These are phyloP conservation scores for Podospora pseudopauciseta DNA, from an alignment of 495 filamentous ascomycete genomes.

Conservation along the genomic window DNA sequence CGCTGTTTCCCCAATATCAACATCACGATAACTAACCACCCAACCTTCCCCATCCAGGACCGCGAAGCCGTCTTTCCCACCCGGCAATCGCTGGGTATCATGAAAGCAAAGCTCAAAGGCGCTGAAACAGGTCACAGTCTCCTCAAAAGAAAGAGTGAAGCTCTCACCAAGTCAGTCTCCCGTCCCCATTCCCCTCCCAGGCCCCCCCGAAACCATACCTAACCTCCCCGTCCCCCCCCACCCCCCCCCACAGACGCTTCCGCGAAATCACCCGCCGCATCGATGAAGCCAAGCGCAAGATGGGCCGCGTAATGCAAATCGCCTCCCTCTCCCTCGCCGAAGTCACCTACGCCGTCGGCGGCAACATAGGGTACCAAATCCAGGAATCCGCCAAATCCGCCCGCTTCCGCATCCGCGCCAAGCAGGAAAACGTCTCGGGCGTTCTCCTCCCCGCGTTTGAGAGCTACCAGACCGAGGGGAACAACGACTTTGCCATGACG, in stretches of 20 bases:
- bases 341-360: conserved; percentile 95
- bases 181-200: not conserved
- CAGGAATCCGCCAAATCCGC: conserved; percentile 92
- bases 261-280: conserved; percentile 96
- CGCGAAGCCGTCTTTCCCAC: conserved; percentile 96
- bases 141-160: conserved; percentile 90
- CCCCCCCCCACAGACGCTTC: conserved; percentile 60
- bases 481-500: conserved; percentile 94
- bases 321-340: conserved; percentile 96
- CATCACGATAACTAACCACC: conserved; percentile 22
- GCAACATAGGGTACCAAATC: conserved; percentile 94
- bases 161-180: conserved; percentile 69
- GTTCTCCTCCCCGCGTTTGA: conserved; percentile 93
- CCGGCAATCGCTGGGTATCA: conserved; percentile 89
- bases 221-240: conserved; percentile 18
- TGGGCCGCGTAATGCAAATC: conserved; percentile 99
- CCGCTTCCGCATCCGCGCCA: conserved; percentile 85
- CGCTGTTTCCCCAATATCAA: conserved; percentile 8
- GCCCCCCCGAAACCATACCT: not conserved
- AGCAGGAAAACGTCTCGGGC: conserved; percentile 97
- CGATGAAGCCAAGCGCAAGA: conserved; percentile 98
- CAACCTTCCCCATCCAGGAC: conserved; percentile 48
- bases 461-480: conserved; percentile 77
- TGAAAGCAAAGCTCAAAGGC: conserved; percentile 99
- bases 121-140: conserved; percentile 85